Evolutionary conservation across 176 grass and related monocot genomes (phyloP), one percentile per base, ranked within the genome.

Genomic region (Areca catechu): DNA sequence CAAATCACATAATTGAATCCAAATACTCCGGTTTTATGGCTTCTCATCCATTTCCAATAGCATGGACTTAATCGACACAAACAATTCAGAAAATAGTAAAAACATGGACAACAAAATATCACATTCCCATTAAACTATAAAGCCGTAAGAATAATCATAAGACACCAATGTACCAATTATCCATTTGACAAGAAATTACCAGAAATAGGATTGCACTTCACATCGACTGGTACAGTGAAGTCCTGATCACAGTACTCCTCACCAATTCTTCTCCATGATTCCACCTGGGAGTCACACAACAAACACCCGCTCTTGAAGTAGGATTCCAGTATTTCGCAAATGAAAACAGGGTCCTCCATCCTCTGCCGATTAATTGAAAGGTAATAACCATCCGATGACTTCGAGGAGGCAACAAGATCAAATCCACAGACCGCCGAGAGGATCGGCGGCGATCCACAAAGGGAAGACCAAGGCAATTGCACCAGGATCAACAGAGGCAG

Each of bases 251-350:
- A 98, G 51, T 76, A 98, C 19, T 68, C 62, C 66, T 56, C 61
- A 48, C 67, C 60, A 15, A 67, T 65, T 29, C 51, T 63, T 74
- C 66, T 77, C 88, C 84, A 85, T 15, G 15, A 50, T 59, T 63
- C 34, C 4, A 73, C 50, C 58, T 59, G 54, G 54, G 80, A 48
- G 49, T 72, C 67, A 34, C 88, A 93, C 22, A 20, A 60, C 65
- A 98, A 65, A 56, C 94, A 98, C 52, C 81, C 75, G 49, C 56
- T 80, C 52, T 14, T 27, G 19, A 81, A 86, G 82, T 93, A 83
- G 18, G 71, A 83, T 20, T 61, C 74, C 23, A 98, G 69, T 65
- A 83, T 79, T 17, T 83, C 52, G 69, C 94, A 98, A 24, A 75
- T 74, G 65, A 81, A 23, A 68, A 56, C 69, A 51, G 76, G 74